phyloP scores from a whole-genome alignment of 2,329 filamentous ascomycete genomes.

The Venturia oleaginea region DNA sequence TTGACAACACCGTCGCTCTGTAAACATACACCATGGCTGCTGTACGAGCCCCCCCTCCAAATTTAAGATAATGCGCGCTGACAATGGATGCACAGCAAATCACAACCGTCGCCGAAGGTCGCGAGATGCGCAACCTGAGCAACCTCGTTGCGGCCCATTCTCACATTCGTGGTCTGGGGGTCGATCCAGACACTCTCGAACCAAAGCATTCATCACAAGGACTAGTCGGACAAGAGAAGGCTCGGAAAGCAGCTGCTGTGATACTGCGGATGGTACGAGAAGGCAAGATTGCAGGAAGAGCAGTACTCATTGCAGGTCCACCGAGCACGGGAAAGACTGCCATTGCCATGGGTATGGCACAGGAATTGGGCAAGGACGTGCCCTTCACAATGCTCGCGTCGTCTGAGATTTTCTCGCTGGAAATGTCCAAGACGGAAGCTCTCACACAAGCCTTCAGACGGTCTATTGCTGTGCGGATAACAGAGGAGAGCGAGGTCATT shows the following conservation, averaged over 20 bases:
- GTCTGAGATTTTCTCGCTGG: slow-evolving; percentile 95
- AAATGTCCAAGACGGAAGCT: slow-evolving; percentile 99
- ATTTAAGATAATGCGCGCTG: background rate
- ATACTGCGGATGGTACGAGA: slow-evolving; percentile 99
- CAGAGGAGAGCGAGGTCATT: slow-evolving; percentile 98
- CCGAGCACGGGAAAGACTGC: slow-evolving; percentile 97
- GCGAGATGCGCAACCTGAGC: slow-evolving; percentile 91
- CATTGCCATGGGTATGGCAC: slow-evolving; percentile 97
- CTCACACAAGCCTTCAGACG: slow-evolving; percentile 98
- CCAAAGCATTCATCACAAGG: slow-evolving; percentile 80
- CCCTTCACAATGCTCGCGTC: slow-evolving; percentile 94
- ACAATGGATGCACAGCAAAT: slow-evolving; percentile 32
- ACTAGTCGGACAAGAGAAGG: slow-evolving; percentile 91
- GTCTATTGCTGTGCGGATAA: slow-evolving; percentile 95
- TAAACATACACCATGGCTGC: background rate
- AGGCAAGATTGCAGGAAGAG: slow-evolving; percentile 93
- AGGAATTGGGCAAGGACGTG: slow-evolving; percentile 86
- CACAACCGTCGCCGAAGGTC: slow-evolving; percentile 84
- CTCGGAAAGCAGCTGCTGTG: slow-evolving; percentile 88
- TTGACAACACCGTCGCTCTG: background rate
- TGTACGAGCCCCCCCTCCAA: background rate
- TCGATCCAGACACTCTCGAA: slow-evolving; percentile 84
- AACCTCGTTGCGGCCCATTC: slow-evolving; percentile 98
- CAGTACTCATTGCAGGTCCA: slow-evolving; percentile 88
- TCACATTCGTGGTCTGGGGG: slow-evolving; percentile 90